Evolutionary conservation across 805 yeast species (phyloP), one percentile per base, ranked within the genome.

Genomic region (Tetrapisispora nanseiensis): DNA sequence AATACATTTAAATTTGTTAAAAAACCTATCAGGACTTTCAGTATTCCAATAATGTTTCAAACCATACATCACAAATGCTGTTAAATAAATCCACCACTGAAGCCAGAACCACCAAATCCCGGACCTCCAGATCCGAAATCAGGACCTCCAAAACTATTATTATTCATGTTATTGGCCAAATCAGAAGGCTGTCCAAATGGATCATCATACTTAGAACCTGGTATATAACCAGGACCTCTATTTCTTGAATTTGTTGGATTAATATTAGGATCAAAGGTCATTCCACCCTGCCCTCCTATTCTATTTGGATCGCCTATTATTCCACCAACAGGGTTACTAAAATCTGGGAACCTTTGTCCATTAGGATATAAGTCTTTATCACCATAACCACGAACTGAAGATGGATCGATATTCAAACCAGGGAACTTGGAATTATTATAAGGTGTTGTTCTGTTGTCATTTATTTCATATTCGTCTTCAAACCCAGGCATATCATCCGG

Each of bases 401-500:
- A 27, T 5, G 37, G 38, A 21, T 33, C 34, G 10, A 45, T 29
- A 19, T 32, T 44, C 15, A 42, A 30, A 7, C 50, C 47, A 50
- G 44, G 32, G 37, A 23, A 28, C 31, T 9, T 19, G 27, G 22
- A 12, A 10, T 4, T 20, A 16, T 18, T 70, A 57, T 37, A 63
- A 66, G 45, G 64, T 61, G 41, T 30, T 21, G n/a, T 22, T 6
- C 6, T 10, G 22, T 8, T 2, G 23, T 39, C 40, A 11, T 37
- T 52, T n/a, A 56, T 41, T 29, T 61, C 55, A 39, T 59, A 59
- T 33, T 62, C 66, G 46, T 63, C 67, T 23, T 61, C 65, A 43
- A 61, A 62, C 1, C 54, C 51, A 4, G 66, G 66, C 51, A 62
- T 57, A 39, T 54, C 65, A 33, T 51, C 42, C 2, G 75, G 46